A percentile compares a stretch with the other conserved stretches of the same genome.
These are phyloP conservation scores for Podospora appendiculata DNA, from an alignment of 495 filamentous ascomycete genomes.

Conservation along the genomic window DNA sequence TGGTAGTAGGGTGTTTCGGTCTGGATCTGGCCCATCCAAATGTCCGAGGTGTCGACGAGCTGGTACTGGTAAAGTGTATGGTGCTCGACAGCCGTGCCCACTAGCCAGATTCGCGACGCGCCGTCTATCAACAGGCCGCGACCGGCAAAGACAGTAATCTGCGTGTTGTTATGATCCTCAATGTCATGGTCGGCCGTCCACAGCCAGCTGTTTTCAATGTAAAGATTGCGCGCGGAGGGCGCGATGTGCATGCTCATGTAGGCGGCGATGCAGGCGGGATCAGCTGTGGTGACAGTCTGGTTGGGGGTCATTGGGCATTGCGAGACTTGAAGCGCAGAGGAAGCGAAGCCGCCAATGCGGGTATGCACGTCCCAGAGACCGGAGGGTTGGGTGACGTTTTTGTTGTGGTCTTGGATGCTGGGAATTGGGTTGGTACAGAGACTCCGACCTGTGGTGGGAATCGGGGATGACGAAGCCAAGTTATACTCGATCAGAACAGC, in stretches of 20 bases:
- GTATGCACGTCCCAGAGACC: conserved; percentile 91
- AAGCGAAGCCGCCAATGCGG: conserved; percentile 71
- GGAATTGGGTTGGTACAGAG: background rate
- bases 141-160: conserved; percentile 81
- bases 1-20: conserved; percentile 90
- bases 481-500: conserved; percentile 82
- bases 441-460: conserved; percentile 22
- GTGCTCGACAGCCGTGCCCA: conserved; percentile 77
- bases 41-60: conserved; percentile 63
- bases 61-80: conserved; percentile 80
- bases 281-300: conserved; percentile 35
- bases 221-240: conserved; percentile 53
- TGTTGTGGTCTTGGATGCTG: background rate
- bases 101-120: conserved; percentile 50
- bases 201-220: conserved; percentile 88
- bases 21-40: conserved; percentile 81
- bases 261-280: conserved; percentile 54
- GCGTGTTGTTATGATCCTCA: conserved; percentile 53
- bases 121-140: conserved; percentile 73
- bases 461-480: conserved; percentile 32
- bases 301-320: conserved; percentile 59
- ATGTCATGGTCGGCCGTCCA: conserved; percentile 92
- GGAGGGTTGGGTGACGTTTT: conserved; percentile 47
- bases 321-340: conserved; percentile 68
- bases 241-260: conserved; percentile 81